Base-by-base conservation (phyloP, 2,329 filamentous ascomycete species). In the Colletotrichum brevisporum region DNA sequence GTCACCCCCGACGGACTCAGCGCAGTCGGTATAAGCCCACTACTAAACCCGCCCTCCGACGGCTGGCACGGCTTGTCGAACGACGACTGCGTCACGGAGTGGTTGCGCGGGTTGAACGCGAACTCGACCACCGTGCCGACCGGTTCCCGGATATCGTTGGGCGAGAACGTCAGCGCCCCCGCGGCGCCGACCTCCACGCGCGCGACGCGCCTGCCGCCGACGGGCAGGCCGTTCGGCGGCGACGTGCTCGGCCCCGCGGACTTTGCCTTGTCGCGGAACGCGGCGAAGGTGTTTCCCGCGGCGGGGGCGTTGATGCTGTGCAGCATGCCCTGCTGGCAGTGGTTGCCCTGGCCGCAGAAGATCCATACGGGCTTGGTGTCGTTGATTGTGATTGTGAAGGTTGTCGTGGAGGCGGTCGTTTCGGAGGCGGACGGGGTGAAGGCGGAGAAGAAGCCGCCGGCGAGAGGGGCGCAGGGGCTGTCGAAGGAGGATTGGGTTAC, bases 281-380 rank as follows among this genome's bases (percentile, higher is more conserved):
- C 77, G 9, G 78, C 77, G 24, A 81, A 74, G 3, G 79, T 81
- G 56, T 81, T 79, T n/a, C 78, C 77, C 5, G 72, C 69, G 6
- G 72, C 48, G 0, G 78, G 76, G 74, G 79, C 76, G 70, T 82
- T 82, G 71, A 82, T 77, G 57, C 77, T 71, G 27, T 80, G 78
- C 1, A 82, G 75, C 80, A 82, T 82, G 60, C 80, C 80, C 24
- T 67, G 77, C 71, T 85, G 81, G 74, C 85, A 87, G 72, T 86
- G 83, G 45, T 80, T 78, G 1, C 75, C 78, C 60, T 82, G 78
- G 18, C 76, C 78, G 76, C 84, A 87, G 73, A 86, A 87, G 67
- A 83, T 79, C 83, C 84, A 87, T 18, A 84, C 78, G 4, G 85
- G 82, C 67, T 82, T 80, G 4, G 81, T 83, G 71, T 84, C 79